phyloP scores from a whole-genome alignment of 106 monocot species.

The Acanthochlamys bracteata region DNA sequence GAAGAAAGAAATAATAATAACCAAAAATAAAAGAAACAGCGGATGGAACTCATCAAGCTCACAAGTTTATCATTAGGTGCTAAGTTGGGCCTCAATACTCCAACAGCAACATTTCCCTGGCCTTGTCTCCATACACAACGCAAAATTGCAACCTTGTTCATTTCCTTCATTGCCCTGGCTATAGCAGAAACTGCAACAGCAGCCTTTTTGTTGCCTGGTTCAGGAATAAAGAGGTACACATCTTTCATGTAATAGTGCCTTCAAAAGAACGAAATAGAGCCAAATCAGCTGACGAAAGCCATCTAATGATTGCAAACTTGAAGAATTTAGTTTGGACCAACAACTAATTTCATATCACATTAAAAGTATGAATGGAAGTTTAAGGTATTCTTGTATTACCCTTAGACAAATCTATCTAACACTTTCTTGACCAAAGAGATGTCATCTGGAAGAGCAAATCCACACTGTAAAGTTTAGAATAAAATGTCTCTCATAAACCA shows the following conservation, averaged over 20 bases:
- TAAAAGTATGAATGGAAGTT: too few species aligned
- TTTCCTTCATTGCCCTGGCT: conserved; percentile 88
- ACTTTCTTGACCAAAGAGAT: too few species aligned
- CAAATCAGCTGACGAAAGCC: too few species aligned
- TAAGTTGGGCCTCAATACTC: conserved; percentile 78
- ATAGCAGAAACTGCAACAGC: conserved; percentile 67
- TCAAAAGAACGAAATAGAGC: conserved; percentile 9
- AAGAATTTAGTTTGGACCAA: too few species aligned
- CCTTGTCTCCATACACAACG: conserved; percentile 91
- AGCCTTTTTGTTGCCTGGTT: conserved; percentile 81
- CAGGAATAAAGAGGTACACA: conserved; percentile 72
- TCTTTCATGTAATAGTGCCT: conserved; percentile 98
- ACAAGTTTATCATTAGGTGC: conserved; percentile 60
- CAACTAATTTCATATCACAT: too few species aligned
- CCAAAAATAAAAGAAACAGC: background rate
- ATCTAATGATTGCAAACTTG: too few species aligned
- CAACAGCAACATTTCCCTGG: conserved; percentile 76
- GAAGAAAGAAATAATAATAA: background rate
- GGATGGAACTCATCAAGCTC: conserved; percentile 27
- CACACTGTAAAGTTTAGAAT: too few species aligned
- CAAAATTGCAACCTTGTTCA: conserved; percentile 85
- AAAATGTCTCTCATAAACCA: too few species aligned
- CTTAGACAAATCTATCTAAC: too few species aligned
- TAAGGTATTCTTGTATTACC: too few species aligned
- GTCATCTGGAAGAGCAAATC: too few species aligned